Base-by-base conservation (phyloP, 2,329 filamentous ascomycete genomes). In the Monosporascus sp. region DNA sequence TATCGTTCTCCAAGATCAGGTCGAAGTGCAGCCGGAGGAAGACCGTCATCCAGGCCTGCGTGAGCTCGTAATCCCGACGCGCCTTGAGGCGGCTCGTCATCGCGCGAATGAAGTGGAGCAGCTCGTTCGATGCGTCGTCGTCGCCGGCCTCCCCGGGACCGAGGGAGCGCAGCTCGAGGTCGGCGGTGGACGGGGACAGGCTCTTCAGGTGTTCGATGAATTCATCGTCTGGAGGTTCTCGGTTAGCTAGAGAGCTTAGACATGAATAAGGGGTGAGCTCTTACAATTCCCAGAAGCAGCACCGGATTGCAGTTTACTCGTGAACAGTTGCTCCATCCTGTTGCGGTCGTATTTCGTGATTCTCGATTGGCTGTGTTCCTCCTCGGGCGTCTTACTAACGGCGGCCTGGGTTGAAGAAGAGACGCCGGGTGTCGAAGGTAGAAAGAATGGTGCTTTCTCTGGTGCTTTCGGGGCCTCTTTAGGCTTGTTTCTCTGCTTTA, bases 31-130 rank as follows among this genome's bases (percentile, higher is more conserved):
- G 74, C 47, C 86, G 82, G 54, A 99, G 68, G 65, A 97, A 96
- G 1, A 97, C 93, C 2, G 88, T 86, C 91, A 99, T 97, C 93
- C 94, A 99, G 0, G 91, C 90, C 70, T 97, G 92, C 17, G 90
- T 88, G 39, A 99, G 79, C 72, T 99, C 94, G 70, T 96, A 99
- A 69, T 97, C 94, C 47, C 82, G 82, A 58, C 86, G 84, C 49
- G 82, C 76, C 44, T 75, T 72, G 50, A 97, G 74, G 14, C 88
- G 79, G 51, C 75, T 78, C 0, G 89, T 95, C 52, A 99, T 72
- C 1, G 91, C 91, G n/a, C 75, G 71, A 49, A 97, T 85, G 66
- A 99, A 99, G 50, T 84, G 78, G 1, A 86, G 75, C 18, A 96
- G 74, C 70, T 97, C 94, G 53, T 87, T 83, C 56, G 82, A 71